phyloP scores from a whole-genome alignment of 2,329 filamentous ascomycete genomes.

The Phaeosphaeria sp. region DNA sequence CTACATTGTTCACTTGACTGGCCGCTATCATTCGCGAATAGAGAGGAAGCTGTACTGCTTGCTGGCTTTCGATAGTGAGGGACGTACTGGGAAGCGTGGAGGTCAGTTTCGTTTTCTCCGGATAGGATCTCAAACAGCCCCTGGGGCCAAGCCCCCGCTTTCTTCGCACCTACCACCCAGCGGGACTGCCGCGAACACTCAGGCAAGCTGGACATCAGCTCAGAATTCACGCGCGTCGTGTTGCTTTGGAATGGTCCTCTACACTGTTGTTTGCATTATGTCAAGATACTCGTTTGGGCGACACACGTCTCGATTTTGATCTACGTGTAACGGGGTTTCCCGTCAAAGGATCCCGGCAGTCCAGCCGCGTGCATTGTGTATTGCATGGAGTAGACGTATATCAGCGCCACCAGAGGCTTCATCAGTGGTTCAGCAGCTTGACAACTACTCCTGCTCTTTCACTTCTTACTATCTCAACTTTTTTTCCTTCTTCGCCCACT shows the following conservation, averaged over 20 bases:
- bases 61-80: background rate
- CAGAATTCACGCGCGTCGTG: background rate
- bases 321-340: slow-evolving; percentile 9
- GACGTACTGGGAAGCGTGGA: background rate
- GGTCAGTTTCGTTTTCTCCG: background rate
- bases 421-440: slow-evolving; percentile 7
- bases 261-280: slow-evolving; percentile 3
- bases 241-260: slow-evolving; percentile 12
- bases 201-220: background rate
- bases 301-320: background rate
- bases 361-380: slow-evolving; percentile 4
- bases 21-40: background rate
- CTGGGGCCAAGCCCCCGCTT: background rate
- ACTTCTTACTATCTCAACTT: background rate
- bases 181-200: background rate
- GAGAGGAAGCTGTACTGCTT: background rate
- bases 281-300: background rate
- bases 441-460: slow-evolving; percentile 1
- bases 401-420: slow-evolving; percentile 3
- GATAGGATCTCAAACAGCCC: background rate
- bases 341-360: slow-evolving; percentile 1
- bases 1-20: background rate
- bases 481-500: slow-evolving; percentile 15
- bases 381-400: slow-evolving; percentile 1
- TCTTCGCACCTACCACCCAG: background rate